phyloP scores from a whole-genome alignment of 2,329 filamentous ascomycete genomes.

The Arachnomyces sp. region DNA sequence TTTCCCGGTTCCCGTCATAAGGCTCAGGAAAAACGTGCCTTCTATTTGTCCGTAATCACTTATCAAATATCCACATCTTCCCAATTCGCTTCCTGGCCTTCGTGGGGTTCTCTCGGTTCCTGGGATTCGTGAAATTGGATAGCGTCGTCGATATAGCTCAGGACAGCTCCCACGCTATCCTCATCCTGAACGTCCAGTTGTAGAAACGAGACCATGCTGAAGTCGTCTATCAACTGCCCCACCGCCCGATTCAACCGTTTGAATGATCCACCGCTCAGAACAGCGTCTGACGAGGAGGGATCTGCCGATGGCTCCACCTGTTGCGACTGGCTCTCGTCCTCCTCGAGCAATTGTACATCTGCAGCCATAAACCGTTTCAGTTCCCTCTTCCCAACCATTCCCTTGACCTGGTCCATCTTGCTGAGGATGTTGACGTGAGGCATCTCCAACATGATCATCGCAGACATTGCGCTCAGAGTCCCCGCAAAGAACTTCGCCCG shows the following conservation, averaged over 20 bases:
- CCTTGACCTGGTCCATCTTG: constrained; percentile 96
- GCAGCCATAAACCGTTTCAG: constrained; percentile 85
- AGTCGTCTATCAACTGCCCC: constrained; percentile 85
- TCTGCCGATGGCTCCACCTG: constrained; percentile 50
- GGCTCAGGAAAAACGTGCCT: too few species aligned
- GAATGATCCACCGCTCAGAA: constrained; percentile 78
- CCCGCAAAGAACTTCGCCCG: constrained; percentile 96
- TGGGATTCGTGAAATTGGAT: constrained; percentile 92
- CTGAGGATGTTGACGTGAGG: constrained; percentile 93
- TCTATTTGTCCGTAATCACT: too few species aligned
- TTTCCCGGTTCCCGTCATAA: too few species aligned
- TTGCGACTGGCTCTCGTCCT: constrained; percentile 39
- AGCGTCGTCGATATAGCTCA: constrained; percentile 90
- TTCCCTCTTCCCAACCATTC: constrained; percentile 77
- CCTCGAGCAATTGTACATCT: constrained; percentile 71
- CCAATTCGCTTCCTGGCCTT: constrained; percentile 50
- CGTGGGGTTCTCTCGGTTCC: constrained; percentile 73
- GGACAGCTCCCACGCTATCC: constrained; percentile 73
- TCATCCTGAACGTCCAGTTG: constrained; percentile 85
- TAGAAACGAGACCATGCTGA: constrained; percentile 94
- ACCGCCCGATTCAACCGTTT: constrained; percentile 78
- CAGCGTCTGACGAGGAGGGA: constrained; percentile 55
- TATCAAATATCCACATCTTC: constrained; percentile 9
- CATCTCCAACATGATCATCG: constrained; percentile 97
- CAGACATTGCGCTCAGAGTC: constrained; percentile 91